Conservation (phyloP, 495 filamentous ascomycete species). For the Penicillium verhagenii region DNA sequence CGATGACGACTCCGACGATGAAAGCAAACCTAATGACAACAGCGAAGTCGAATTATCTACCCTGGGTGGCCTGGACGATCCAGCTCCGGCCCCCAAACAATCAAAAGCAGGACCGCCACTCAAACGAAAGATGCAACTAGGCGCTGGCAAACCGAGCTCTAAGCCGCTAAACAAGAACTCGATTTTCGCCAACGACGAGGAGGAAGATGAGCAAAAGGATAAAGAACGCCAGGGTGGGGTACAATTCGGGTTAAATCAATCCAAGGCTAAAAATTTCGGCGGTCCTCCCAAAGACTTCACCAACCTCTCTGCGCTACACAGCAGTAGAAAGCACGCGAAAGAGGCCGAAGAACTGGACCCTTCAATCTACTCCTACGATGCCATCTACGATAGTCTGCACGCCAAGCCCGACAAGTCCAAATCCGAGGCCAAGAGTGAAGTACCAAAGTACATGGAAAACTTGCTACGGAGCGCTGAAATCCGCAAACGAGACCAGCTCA, state of each 20-base stretch:
- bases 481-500: constrained; percentile 82
- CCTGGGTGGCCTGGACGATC: constrained; percentile 39
- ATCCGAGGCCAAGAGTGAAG: constrained; percentile 24
- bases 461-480: constrained; percentile 78
- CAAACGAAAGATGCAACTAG: constrained; percentile 38
- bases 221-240: constrained; percentile 19
- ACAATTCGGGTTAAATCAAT: constrained; percentile 19
- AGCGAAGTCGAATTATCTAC: constrained; percentile 39
- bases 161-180: constrained; percentile 42
- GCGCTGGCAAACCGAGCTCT: constrained; percentile 21
- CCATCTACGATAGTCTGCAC: constrained; percentile 52
- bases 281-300: constrained; percentile 30
- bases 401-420: constrained; percentile 35
- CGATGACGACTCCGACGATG: constrained; percentile 45
- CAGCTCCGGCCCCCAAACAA: constrained; percentile 13
- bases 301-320: constrained; percentile 52
- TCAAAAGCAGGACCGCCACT: constrained; percentile 27
- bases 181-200: constrained; percentile 43
- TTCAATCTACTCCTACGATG: constrained; percentile 58
- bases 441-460: constrained; percentile 79
- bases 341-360: constrained; percentile 49
- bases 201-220: constrained; percentile 31
- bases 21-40: constrained; percentile 29
- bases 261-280: constrained; percentile 15
- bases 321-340: constrained; percentile 46